phyloP scores from a whole-genome alignment of 2,329 filamentous ascomycete genomes.

The Aspergillus caelatus region DNA sequence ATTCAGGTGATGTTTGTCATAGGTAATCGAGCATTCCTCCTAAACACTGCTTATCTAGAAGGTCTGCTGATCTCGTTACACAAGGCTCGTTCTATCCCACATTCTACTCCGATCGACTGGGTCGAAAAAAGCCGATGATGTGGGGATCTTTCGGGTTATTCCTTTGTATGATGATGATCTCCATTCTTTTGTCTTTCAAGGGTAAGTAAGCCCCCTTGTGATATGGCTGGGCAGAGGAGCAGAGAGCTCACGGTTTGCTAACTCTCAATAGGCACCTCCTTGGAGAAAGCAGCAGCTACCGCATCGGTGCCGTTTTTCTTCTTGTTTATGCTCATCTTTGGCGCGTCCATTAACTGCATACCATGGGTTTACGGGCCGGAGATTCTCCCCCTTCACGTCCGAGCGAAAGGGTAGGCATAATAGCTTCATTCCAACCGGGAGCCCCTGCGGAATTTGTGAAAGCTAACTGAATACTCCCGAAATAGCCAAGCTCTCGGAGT shows the following conservation, averaged over 20 bases:
- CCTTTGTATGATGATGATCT: constrained; percentile 47
- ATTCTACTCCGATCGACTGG: constrained; percentile 49
- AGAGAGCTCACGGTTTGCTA: background rate
- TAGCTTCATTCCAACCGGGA: constrained; percentile 1
- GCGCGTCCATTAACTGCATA: constrained; percentile 51
- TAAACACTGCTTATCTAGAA: background rate
- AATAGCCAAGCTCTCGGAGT: constrained; percentile 48
- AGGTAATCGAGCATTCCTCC: constrained; percentile 17
- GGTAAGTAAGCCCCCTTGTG: constrained; percentile 20
- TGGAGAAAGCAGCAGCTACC: constrained; percentile 45
- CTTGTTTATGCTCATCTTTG: constrained; percentile 47
- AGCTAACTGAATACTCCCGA: constrained; percentile 2
- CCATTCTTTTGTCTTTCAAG: constrained; percentile 49
- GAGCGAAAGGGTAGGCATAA: constrained; percentile 49
- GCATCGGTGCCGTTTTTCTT: constrained; percentile 56
- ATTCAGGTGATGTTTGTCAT: constrained; percentile 35
- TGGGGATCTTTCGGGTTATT: constrained; percentile 37
- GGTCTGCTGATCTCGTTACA: constrained; percentile 6
- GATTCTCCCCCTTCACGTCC: constrained; percentile 53
- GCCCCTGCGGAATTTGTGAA: constrained; percentile 1
- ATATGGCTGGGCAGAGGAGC: background rate
- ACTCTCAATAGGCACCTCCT: constrained; percentile 22
- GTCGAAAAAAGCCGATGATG: constrained; percentile 41
- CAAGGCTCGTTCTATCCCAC: constrained; percentile 48
- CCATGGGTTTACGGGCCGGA: constrained; percentile 57